phyloP scores from a whole-genome alignment of 1,139 yeast genomes.

The Petasospora fabianii region DNA sequence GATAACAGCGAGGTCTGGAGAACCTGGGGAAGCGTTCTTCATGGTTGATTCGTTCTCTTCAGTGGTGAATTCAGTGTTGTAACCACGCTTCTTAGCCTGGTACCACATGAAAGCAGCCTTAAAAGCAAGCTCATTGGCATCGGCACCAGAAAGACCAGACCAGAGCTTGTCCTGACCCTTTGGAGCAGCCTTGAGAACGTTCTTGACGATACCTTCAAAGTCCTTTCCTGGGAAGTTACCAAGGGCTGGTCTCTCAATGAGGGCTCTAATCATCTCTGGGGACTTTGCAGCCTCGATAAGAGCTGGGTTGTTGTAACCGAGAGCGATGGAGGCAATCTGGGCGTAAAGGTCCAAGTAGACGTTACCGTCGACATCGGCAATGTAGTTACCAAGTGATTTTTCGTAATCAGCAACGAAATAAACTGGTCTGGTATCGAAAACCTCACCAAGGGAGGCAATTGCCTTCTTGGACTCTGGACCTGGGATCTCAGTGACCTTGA shows the following conservation, averaged over 20 bases:
- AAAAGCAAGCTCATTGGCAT: slow-evolving; percentile 74
- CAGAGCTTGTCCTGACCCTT: slow-evolving; percentile 62
- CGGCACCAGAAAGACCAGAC: slow-evolving; percentile 72
- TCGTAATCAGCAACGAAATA: slow-evolving; percentile 65
- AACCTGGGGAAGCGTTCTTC: slow-evolving; percentile 64
- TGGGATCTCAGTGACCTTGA: slow-evolving; percentile 48
- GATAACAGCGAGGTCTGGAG: slow-evolving; percentile 62
- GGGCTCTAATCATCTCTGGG: slow-evolving; percentile 62
- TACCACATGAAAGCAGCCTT: slow-evolving; percentile 78
- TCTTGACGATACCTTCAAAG: slow-evolving; percentile 44
- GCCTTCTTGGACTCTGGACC: slow-evolving; percentile 54
- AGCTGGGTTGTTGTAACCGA: slow-evolving; percentile 76
- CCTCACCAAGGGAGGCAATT: slow-evolving; percentile 47
- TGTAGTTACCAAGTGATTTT: slow-evolving; percentile 65
- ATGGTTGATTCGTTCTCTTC: slow-evolving; percentile 62
- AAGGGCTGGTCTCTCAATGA: slow-evolving; percentile 70
- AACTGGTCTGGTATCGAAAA: slow-evolving; percentile 66
- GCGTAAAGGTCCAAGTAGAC: slow-evolving; percentile 60
- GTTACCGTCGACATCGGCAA: slow-evolving; percentile 70
- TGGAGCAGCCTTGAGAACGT: slow-evolving; percentile 67
- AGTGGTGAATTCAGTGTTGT: slow-evolving; percentile 43
- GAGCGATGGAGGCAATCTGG: slow-evolving; percentile 70
- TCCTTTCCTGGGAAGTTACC: slow-evolving; percentile 71
- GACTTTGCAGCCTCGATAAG: slow-evolving; percentile 58
- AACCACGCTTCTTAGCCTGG: slow-evolving; percentile 58